Evolutionary conservation across 2,329 filamentous ascomycete genomes (phyloP), one percentile per base, ranked within the genome.

Genomic region (Fusarium liriodendri): DNA sequence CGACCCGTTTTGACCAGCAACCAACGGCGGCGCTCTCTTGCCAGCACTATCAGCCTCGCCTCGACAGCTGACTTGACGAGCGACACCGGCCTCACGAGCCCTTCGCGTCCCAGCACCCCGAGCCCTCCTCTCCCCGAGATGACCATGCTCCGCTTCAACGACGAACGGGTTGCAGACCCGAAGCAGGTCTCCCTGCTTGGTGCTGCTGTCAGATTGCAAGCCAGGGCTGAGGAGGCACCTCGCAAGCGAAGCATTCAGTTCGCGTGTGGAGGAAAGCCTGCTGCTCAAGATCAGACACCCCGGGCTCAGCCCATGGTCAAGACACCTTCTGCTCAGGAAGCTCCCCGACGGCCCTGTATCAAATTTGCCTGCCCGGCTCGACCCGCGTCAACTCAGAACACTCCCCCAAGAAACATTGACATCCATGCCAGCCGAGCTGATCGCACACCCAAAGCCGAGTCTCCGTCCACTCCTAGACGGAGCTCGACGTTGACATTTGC

Each of bases 61-160:
- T 98, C 95, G 2, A 97, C 95, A 4, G 94, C 94, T 40, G 96
- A 98, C 74, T 87, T 98, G 66, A 98, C 95, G n/a, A 98, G 95
- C 83, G 97, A 98, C 79, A 97, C 94, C 67, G 95, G 94, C 68
- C 85, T 97, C 68, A 97, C 95, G 20, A 98, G 95, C 78, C 95
- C 96, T 47, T 93, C 94, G n/a, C 89, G 95, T 65, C 94, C 94
- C 38, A 95, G 91, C 81, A 96, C 95, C 0, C 95, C 95, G 1
- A 98, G 96, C 79, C 96, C 97, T 20, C 95, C 95, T n/a, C 87
- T 92, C 4, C 91, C 91, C 6, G 87, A 91, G 20, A 85, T 89
- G 62, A 84, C 85, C 22, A 85, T 87, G 64, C 80, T 84, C 9
- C 84, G 82, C 29, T 73, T 88, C 37, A 80, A 83, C 47, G 70